phyloP scores from a whole-genome alignment of 768 basidiomycete genomes.

The Leccinum subtestaceum region DNA sequence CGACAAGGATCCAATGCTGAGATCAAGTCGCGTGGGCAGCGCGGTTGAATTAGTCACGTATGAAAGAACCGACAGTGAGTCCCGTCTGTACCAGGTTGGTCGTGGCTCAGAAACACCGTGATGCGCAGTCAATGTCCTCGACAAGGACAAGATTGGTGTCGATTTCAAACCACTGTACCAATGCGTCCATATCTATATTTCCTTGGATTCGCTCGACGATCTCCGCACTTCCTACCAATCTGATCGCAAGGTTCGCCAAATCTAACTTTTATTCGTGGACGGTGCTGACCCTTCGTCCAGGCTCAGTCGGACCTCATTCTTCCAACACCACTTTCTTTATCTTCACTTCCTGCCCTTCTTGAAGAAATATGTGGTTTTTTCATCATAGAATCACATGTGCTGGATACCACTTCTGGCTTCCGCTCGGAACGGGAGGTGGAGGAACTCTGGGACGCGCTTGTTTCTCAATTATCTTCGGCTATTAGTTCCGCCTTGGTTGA shows the following conservation, averaged over 20 bases:
- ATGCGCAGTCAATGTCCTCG: constrained; percentile 77
- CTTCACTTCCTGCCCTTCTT: constrained; percentile 70
- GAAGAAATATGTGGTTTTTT: constrained; percentile 98
- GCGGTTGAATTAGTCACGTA: constrained; percentile 90
- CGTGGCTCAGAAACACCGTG: constrained; percentile 10
- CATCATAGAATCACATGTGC: constrained; percentile 91
- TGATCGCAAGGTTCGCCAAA: constrained; percentile 75
- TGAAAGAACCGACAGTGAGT: constrained; percentile 92
- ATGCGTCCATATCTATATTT: constrained; percentile 94
- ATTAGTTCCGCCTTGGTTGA: constrained; percentile 69
- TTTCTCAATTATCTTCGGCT: constrained; percentile 66
- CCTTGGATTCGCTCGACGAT: constrained; percentile 87
- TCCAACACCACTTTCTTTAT: constrained; percentile 64
- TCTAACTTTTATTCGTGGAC: not conserved
- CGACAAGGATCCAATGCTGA: constrained; percentile 80
- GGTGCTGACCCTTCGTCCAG: constrained; percentile 41
- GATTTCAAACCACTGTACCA: constrained; percentile 96
- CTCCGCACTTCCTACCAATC: constrained; percentile 91
- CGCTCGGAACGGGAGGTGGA: constrained; percentile 90
- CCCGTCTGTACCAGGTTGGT: not conserved
- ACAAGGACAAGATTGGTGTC: constrained; percentile 83
- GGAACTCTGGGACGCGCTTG: constrained; percentile 90
- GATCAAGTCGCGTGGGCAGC: constrained; percentile 78
- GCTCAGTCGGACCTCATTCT: constrained; percentile 97
- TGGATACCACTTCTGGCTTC: constrained; percentile 85